These are phyloP conservation scores for Basipetospora chlamydospora DNA, from an alignment of 2,329 filamentous ascomycete genomes.

Conservation along the genomic window DNA sequence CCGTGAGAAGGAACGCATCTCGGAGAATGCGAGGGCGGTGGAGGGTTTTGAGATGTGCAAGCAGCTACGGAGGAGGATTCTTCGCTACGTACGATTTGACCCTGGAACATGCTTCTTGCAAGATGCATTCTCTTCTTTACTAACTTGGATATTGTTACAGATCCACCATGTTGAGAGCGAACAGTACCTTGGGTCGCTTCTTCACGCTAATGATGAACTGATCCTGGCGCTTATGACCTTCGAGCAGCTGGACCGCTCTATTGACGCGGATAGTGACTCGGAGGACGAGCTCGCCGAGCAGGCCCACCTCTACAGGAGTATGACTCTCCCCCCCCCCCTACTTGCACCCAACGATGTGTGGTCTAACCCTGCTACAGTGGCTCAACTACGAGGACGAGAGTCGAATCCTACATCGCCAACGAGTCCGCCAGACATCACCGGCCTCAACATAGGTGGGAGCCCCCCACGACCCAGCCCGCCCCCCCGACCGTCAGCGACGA, in stretches of 20 bases:
- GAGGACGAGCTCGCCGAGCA: conserved; percentile 55
- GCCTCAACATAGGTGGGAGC: conserved; percentile 24
- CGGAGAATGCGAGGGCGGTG: conserved; percentile 63
- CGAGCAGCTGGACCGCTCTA: conserved; percentile 80
- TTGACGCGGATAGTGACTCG: conserved; percentile 60
- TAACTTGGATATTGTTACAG: conserved; percentile 19
- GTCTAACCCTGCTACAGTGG: conserved; percentile 30
- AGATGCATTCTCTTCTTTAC: no score
- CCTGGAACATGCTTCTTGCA: no score
- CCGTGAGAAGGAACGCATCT: conserved; percentile 74
- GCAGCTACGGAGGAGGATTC: conserved; percentile 63
- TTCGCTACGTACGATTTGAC: conserved; percentile 71
- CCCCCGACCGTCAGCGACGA: conserved; percentile 28
- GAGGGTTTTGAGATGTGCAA: conserved; percentile 79
- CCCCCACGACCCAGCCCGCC: conserved; percentile 28
- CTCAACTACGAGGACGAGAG: conserved; percentile 30
- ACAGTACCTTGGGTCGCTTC: conserved; percentile 77
- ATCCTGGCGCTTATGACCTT: conserved; percentile 86
- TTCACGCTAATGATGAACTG: conserved; percentile 93
- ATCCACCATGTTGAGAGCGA: conserved; percentile 86
- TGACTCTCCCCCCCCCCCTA: conserved; percentile 13
- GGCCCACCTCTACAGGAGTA: conserved; percentile 49
- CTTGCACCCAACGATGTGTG: conserved; percentile 13
- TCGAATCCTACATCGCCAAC: conserved; percentile 26
- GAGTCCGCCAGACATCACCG: conserved; percentile 27